Conservation (phyloP, 2,329 filamentous ascomycete species). For the Ceratocystis alfenasii region DNA sequence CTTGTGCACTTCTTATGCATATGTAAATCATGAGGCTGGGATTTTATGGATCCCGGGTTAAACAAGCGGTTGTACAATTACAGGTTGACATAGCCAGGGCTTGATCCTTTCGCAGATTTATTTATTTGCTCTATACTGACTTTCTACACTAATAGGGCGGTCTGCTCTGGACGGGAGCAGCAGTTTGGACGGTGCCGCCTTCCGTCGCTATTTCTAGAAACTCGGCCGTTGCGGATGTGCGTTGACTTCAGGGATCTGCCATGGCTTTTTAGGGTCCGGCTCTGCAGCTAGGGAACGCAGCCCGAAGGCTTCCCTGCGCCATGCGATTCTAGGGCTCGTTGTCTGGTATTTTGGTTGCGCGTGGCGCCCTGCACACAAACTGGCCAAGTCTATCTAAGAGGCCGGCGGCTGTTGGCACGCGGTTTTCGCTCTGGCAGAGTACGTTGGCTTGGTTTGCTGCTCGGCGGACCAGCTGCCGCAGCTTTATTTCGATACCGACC, state of each 20-base stretch:
- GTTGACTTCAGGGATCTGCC: neutral
- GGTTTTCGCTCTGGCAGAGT: neutral
- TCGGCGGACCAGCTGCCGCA: neutral
- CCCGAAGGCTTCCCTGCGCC: neutral
- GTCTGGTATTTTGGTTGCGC: neutral
- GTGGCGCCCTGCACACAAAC: neutral
- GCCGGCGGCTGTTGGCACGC: neutral
- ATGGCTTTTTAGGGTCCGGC: neutral
- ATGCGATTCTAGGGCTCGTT: neutral
- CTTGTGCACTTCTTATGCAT: slow-evolving; percentile 8
- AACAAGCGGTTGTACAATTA: neutral
- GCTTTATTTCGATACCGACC: neutral
- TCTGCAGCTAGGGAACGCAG: neutral
- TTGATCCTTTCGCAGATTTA: neutral
- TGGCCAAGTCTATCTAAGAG: neutral
- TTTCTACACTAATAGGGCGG: neutral
- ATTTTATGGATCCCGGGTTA: neutral
- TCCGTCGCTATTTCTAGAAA: neutral
- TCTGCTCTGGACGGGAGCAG: neutral
- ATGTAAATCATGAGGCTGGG: slow-evolving; percentile 9
- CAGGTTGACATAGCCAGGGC: neutral
- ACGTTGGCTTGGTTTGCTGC: neutral
- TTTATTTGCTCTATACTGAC: neutral
- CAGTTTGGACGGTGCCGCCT: neutral
- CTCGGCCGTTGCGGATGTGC: neutral